Conservation (phyloP, 495 filamentous ascomycete genomes). For the Poronia punctata region DNA sequence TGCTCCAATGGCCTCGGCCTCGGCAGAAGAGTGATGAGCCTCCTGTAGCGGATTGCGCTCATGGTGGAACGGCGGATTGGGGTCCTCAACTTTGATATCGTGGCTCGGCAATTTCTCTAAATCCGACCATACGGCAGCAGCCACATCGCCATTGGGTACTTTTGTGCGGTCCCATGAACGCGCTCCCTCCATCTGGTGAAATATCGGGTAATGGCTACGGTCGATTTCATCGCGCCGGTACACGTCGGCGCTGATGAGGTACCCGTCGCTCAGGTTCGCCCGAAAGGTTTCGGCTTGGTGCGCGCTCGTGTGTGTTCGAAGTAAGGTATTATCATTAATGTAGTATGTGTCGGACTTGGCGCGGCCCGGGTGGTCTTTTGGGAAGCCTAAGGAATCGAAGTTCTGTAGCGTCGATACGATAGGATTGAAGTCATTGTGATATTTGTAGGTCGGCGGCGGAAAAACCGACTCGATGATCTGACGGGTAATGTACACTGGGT, state of each 20-base stretch:
- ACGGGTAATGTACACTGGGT: conserved; percentile 85
- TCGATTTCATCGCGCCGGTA: conserved; percentile 95
- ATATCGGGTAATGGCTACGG: conserved; percentile 88
- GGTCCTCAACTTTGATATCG: conserved; percentile 71
- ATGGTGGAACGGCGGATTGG: conserved; percentile 69
- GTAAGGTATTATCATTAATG: conserved; percentile 72
- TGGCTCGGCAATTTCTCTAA: conserved; percentile 63
- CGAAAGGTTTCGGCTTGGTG: conserved; percentile 87
- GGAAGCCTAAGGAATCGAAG: conserved; percentile 93
- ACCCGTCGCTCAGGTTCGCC: conserved; percentile 65
- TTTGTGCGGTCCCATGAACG: conserved; percentile 73
- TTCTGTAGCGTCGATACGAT: conserved; percentile 84
- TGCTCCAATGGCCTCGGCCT: conserved; percentile 73
- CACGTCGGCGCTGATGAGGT: conserved; percentile 89
- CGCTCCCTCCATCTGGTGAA: conserved; percentile 98
- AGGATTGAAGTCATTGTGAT: conserved; percentile 71
- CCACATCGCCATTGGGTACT: conserved; percentile 52
- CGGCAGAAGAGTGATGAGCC: conserved; percentile 59
- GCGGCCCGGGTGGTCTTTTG: conserved; percentile 81
- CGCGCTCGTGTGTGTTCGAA: conserved; percentile 89
- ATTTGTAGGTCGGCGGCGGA: conserved; percentile 59
- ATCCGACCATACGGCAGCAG: conserved; percentile 57
- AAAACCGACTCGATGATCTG: conserved; percentile 89
- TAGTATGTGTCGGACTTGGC: conserved; percentile 92
- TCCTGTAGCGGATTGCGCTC: conserved; percentile 79